Percentiles rank a stretch among this genome's conserved stretches.
Conservation (phyloP, 1,284 basidiomycete species). For the Sporisorium graminicola region DNA sequence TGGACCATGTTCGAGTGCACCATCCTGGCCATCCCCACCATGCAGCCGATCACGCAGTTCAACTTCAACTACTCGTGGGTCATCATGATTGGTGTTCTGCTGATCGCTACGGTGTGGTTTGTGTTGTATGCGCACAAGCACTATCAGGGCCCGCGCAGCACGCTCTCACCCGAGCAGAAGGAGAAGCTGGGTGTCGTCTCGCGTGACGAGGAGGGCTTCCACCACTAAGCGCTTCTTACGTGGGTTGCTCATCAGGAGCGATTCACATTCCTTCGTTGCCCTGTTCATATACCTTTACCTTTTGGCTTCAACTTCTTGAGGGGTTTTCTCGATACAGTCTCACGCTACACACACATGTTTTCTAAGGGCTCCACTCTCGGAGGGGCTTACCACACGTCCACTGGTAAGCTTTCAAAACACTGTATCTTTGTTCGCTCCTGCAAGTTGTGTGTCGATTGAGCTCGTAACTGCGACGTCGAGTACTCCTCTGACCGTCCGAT, state of each 20-base stretch:
- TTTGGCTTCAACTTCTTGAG: background rate
- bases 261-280: background rate
- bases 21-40: conserved; percentile 59
- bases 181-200: conserved; percentile 59
- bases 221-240: conserved; percentile 18
- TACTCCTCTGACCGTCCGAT: background rate
- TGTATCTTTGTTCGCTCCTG: background rate
- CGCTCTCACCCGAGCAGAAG: conserved; percentile 57
- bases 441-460: background rate
- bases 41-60: conserved; percentile 42
- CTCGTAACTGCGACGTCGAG: no score
- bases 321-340: conserved; percentile 12
- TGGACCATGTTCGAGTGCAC: conserved; percentile 71
- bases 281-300: conserved; percentile 21
- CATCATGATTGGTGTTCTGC: conserved; percentile 70
- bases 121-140: conserved; percentile 70
- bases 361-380: background rate
- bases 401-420: background rate
- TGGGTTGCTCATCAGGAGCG: background rate
- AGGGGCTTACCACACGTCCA: background rate
- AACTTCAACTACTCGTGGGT: conserved; percentile 64
- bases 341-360: conserved; percentile 11
- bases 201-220: conserved; percentile 45
- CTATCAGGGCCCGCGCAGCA: conserved; percentile 71
- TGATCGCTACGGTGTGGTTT: conserved; percentile 71